phyloP scores from a whole-genome alignment of 2,329 filamentous ascomycete genomes.

The Ciborinia camelliae region DNA sequence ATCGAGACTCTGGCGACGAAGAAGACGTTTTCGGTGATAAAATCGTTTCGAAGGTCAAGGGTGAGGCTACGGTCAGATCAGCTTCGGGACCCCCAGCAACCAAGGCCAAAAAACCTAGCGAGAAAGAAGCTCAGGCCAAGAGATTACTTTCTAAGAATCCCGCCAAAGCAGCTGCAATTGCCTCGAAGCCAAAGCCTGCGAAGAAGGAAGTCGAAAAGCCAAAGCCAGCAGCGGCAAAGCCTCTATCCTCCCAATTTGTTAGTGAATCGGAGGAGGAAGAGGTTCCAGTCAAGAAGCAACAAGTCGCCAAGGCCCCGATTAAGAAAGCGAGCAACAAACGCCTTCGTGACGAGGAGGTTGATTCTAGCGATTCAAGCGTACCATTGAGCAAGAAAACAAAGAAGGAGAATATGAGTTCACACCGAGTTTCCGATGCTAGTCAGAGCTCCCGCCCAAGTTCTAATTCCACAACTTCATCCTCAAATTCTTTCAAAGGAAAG shows the following conservation, averaged over 20 bases:
- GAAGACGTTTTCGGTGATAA: constrained; percentile 38
- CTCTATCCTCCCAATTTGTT: constrained; percentile 36
- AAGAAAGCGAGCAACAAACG: constrained; percentile 47
- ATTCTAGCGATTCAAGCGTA: constrained; percentile 33
- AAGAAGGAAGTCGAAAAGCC: constrained; percentile 25
- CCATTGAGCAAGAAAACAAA: constrained; percentile 37
- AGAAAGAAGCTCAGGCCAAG: constrained; percentile 55
- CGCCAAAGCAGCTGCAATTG: constrained; percentile 28
- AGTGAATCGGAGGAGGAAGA: constrained; percentile 36
- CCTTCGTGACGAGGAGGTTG: constrained; percentile 43
- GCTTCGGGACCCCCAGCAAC: constrained; percentile 49
- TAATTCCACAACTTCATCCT: constrained; percentile 42
- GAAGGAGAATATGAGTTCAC: constrained; percentile 35
- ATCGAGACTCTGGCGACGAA: constrained; percentile 49
- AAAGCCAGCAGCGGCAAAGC: constrained; percentile 11
- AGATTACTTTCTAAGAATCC: constrained; percentile 46
- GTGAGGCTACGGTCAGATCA: constrained; percentile 48
- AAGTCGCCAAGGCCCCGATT: constrained; percentile 38
- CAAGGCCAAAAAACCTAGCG: constrained; percentile 56
- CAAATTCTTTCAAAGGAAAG: constrained; percentile 40
- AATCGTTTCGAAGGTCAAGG: constrained; percentile 36
- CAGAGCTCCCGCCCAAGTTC: constrained; percentile 45
- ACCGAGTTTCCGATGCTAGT: constrained; percentile 49
- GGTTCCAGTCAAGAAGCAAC: constrained; percentile 16
- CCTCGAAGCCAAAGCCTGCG: constrained; percentile 23